Base-by-base conservation (phyloP, 2,329 filamentous ascomycete genomes). In the Aspergillus flavus region DNA sequence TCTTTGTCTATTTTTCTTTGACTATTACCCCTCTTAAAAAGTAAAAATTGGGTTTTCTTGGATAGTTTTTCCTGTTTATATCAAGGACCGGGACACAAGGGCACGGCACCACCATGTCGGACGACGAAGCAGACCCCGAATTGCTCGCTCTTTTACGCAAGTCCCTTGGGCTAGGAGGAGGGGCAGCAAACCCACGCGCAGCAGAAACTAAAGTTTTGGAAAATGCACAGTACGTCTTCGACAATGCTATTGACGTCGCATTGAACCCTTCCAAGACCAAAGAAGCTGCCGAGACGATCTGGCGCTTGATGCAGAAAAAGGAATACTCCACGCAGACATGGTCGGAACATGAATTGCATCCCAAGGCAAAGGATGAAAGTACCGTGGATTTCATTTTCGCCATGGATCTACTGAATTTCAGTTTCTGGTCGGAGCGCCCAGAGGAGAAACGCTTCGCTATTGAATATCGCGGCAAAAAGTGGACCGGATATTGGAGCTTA, bases 331-430 rank as follows among this genome's bases (percentile, higher is more conserved):
- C 92, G 0, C 87, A 91, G 65, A 91, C 88, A 10, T 99, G 95
- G 95, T 87, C 91, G 16, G 86, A 91, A 72, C 93, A 98, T 77
- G 91, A 95, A 75, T 83, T 99, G 45, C 95, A 99, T 72, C 95
- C 95, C 1, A 91, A 94, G 76, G 72, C 86, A 48, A 93, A 93
- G 73, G 89, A 96, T 73, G 91, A 92, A 72, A 85, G 79, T 57
- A 94, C 93, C 0, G 87, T 96, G 26, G 90, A 92, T 66, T 98
- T 99, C 75, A 94, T 99, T 71, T 98, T 99, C 76, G 93, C 92
- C 23, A 96, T 99, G 93, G 95, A 99, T 76, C 78, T 99, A 32
- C 82, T 99, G 57, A 99, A 99, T 76, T 99, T 98, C 75, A 96
- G 90, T 26, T 99, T 99, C 77, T 99, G 95, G 95, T 96, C 92